Evolutionary conservation across 1,139 yeast genomes (phyloP).

Genomic region (Pichia sp.): DNA sequence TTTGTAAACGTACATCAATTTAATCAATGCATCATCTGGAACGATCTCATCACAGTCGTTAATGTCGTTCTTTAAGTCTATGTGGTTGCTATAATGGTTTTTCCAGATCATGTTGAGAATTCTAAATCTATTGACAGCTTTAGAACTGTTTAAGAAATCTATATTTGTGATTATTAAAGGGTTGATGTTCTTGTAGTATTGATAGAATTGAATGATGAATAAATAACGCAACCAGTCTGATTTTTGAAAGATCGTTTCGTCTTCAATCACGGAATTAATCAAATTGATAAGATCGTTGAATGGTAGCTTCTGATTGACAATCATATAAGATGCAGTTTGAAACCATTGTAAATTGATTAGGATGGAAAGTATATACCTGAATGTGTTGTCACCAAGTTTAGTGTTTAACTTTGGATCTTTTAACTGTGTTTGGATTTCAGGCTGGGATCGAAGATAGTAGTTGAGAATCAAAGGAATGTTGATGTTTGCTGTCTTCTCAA

Average conservation of each 20-base stretch:
- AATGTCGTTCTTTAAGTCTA: constrained; percentile 8
- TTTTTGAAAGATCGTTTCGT: constrained; percentile 13
- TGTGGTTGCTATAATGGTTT: constrained; percentile 6
- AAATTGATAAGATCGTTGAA: constrained; percentile 17
- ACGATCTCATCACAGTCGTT: constrained; percentile 2
- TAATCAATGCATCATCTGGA: constrained; percentile 5
- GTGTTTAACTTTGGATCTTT: background rate
- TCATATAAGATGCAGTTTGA: constrained; percentile 19
- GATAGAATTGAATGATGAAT: constrained; percentile 14
- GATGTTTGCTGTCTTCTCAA: constrained; percentile 7
- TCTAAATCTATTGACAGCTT: constrained; percentile 9
- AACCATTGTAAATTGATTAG: constrained; percentile 21
- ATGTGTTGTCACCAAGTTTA: background rate
- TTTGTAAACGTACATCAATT: constrained; percentile 11
- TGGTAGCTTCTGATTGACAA: constrained; percentile 11
- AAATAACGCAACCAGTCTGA: constrained; percentile 16
- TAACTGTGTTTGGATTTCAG: constrained; percentile 9
- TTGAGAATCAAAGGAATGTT: constrained; percentile 13
- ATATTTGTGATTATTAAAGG: constrained; percentile 14
- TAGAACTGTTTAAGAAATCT: constrained; percentile 12
- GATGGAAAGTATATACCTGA: constrained; percentile 2
- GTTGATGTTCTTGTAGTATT: constrained; percentile 9
- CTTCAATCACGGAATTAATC: constrained; percentile 14
- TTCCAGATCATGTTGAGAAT: constrained; percentile 11
- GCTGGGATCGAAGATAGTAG: constrained; percentile 12